phyloP scores from a whole-genome alignment of 2,329 filamentous ascomycete genomes.

The Verticillium klebahnii region DNA sequence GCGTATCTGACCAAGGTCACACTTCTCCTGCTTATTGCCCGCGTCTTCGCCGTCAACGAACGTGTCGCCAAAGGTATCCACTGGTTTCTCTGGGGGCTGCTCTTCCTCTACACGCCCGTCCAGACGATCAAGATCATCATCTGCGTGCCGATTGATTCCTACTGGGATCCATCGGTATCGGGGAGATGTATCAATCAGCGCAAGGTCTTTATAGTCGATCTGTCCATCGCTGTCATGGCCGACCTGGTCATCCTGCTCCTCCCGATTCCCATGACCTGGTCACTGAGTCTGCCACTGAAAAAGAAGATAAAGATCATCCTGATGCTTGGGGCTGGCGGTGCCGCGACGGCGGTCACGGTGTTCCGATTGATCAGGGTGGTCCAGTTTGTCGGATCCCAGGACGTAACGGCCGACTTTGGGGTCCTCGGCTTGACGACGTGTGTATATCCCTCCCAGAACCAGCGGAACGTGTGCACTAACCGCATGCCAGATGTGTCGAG shows the following conservation, averaged over 20 bases:
- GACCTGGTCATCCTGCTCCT: conserved; percentile 27
- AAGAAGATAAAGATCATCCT: conserved; percentile 27
- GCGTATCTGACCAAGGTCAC: conserved; percentile 26
- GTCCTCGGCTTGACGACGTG: conserved; percentile 9
- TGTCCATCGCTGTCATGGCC: conserved; percentile 23
- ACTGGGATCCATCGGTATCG: conserved; percentile 17
- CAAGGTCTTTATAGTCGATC: conserved; percentile 26
- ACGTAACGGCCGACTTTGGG: conserved; percentile 20
- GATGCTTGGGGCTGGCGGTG: conserved; percentile 24
- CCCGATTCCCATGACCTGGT: conserved; percentile 25
- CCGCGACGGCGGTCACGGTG: conserved; percentile 21
- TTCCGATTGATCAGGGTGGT: conserved; percentile 19
- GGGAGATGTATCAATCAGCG: conserved; percentile 23
- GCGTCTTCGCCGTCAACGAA: conserved; percentile 21
- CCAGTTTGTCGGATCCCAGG: conserved; percentile 15
- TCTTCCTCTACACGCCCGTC: conserved; percentile 21
- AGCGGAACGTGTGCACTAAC: conserved; percentile 10
- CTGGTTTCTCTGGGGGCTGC: conserved; percentile 19
- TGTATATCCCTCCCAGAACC: neutral
- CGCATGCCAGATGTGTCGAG: conserved; percentile 12
- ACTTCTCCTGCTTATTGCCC: conserved; percentile 24
- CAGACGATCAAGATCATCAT: conserved; percentile 20
- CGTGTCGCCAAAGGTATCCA: conserved; percentile 20
- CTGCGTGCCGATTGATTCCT: conserved; percentile 18
- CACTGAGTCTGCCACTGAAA: conserved; percentile 17